phyloP scores from a whole-genome alignment of 768 basidiomycete species.

The Inosperma sp. region DNA sequence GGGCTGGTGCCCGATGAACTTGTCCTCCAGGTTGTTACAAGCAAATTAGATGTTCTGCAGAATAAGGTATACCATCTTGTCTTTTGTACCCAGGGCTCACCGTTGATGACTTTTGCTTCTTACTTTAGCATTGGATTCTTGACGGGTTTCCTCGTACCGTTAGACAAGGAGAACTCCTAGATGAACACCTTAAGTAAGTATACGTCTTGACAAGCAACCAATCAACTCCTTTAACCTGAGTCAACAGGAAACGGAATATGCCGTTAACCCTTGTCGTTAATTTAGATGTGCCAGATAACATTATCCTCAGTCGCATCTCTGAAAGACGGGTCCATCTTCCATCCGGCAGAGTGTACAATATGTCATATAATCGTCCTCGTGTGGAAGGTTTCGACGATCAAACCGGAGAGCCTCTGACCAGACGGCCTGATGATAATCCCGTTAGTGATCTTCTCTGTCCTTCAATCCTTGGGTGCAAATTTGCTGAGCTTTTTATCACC shows the following conservation, averaged over 20 bases:
- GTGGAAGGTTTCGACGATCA: constrained; percentile 77
- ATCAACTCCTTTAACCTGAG: background rate
- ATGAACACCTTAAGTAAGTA: constrained; percentile 65
- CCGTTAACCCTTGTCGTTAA: constrained; percentile 81
- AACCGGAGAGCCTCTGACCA: constrained; percentile 84
- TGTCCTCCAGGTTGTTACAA: constrained; percentile 72
- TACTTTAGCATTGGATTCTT: constrained; percentile 78
- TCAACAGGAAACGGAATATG: constrained; percentile 49
- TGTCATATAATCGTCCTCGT: constrained; percentile 81
- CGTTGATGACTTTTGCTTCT: background rate
- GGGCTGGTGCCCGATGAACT: constrained; percentile 74
- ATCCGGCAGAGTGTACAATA: constrained; percentile 88
- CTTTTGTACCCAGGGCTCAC: background rate
- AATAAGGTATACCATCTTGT: constrained; percentile 46
- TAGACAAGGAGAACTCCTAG: constrained; percentile 75
- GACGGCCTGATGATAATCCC: constrained; percentile 85
- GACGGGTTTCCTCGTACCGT: constrained; percentile 92
- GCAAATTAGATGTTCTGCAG: constrained; percentile 60
- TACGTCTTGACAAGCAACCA: background rate
- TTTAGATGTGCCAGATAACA: constrained; percentile 81
- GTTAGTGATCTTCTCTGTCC: constrained; percentile 43
- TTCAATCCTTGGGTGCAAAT: background rate
- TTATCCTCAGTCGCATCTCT: constrained; percentile 81
- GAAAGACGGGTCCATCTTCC: constrained; percentile 88
- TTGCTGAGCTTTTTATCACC: constrained; percentile 10